Evolutionary conservation across 2,329 filamentous ascomycete species (phyloP).

Genomic region (Hymenoscyphus albidus): DNA sequence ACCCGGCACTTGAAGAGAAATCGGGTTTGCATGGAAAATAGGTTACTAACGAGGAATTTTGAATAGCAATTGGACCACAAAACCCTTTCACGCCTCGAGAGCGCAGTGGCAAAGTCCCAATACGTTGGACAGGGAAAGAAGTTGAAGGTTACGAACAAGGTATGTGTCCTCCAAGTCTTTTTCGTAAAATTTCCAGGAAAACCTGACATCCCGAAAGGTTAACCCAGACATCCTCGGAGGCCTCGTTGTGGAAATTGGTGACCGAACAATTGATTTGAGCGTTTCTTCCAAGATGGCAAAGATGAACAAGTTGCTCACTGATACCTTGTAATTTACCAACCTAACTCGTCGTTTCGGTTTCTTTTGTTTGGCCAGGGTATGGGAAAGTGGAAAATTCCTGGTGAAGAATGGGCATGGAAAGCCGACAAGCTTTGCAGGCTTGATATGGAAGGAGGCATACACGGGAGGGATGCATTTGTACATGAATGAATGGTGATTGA

Average conservation of each 20-base stretch:
- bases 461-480: slow-evolving; percentile 10
- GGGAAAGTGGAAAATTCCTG: slow-evolving; percentile 5
- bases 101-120: slow-evolving; percentile 81
- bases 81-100: slow-evolving; percentile 81
- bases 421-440: not conserved
- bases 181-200: not conserved
- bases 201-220: slow-evolving; percentile 52
- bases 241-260: slow-evolving; percentile 91
- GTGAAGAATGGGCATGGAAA: not conserved
- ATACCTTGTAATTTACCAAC: slow-evolving; percentile 75
- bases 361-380: slow-evolving; percentile 35
- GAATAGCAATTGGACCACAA: slow-evolving; percentile 78
- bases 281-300: slow-evolving; percentile 92
- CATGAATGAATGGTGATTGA: slow-evolving; percentile 14
- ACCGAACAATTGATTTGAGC: slow-evolving; percentile 96
- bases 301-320: slow-evolving; percentile 99
- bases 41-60: slow-evolving; percentile 14
- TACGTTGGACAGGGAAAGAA: slow-evolving; percentile 92
- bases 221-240: slow-evolving; percentile 93
- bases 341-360: slow-evolving; percentile 9
- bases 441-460: not conserved
- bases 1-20: not conserved
- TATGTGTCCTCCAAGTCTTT: slow-evolving; percentile 37
- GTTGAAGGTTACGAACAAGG: slow-evolving; percentile 93
- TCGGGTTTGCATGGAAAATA: not conserved